Percentiles rank a stretch among this genome's conserved stretches.
These are phyloP conservation scores for Neohortaea acidophila DNA, from an alignment of 495 filamentous ascomycete genomes.

Conservation along the genomic window DNA sequence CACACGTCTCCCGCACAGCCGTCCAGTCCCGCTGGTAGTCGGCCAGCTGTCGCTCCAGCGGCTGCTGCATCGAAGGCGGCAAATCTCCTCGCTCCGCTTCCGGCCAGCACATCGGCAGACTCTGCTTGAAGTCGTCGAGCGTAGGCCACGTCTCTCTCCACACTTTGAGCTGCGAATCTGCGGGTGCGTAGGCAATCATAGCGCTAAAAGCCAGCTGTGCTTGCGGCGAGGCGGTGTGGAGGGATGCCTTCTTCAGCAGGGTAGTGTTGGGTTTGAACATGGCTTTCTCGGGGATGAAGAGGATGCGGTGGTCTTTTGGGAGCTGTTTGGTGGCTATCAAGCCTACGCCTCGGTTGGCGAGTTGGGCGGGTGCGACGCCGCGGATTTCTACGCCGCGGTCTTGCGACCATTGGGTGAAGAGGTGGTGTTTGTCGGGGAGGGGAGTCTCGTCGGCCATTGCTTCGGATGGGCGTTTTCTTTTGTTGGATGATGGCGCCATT, in stretches of 20 bases:
- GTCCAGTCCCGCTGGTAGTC: slow-evolving; percentile 9
- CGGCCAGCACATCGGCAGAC: slow-evolving; percentile 59
- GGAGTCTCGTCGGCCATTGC: neutral
- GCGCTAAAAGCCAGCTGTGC: slow-evolving; percentile 24
- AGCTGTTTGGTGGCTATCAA: slow-evolving; percentile 52
- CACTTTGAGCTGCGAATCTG: slow-evolving; percentile 32
- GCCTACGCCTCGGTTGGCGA: slow-evolving; percentile 57
- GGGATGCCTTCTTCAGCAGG: slow-evolving; percentile 13
- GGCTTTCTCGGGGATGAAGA: slow-evolving; percentile 46
- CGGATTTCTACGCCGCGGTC: slow-evolving; percentile 28
- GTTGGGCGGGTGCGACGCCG: slow-evolving; percentile 41
- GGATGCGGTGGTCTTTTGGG: slow-evolving; percentile 40
- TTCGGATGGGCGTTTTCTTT: slow-evolving; percentile 2
- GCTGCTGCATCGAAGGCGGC: slow-evolving; percentile 21
- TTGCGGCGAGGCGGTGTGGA: slow-evolving; percentile 8
- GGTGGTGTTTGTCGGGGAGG: slow-evolving; percentile 2
- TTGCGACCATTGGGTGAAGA: slow-evolving; percentile 12
- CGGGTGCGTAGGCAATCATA: slow-evolving; percentile 39
- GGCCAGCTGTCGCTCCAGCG: slow-evolving; percentile 5
- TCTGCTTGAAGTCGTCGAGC: slow-evolving; percentile 39
- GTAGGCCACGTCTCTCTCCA: slow-evolving; percentile 63
- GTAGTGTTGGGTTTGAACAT: slow-evolving; percentile 44
- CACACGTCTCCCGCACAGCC: slow-evolving; percentile 2
- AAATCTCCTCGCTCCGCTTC: slow-evolving; percentile 32
- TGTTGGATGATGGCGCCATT: slow-evolving; percentile 3